Percentiles rank a stretch among this genome's conserved stretches.
These are phyloP conservation scores for Metrosideros polymorpha DNA, from an alignment of 441 rosid species.

Conservation along the genomic window DNA sequence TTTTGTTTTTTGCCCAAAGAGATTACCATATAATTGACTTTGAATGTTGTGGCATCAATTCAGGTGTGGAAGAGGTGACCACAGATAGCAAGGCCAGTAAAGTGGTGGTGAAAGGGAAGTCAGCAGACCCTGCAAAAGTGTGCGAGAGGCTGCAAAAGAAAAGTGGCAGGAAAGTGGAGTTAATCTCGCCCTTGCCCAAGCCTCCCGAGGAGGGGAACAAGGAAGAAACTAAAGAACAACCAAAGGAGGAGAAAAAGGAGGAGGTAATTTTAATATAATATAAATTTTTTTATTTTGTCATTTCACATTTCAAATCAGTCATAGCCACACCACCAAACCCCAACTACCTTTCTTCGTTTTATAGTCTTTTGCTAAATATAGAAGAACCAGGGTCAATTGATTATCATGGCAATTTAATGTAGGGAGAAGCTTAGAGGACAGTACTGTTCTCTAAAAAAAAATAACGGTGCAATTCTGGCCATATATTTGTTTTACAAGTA, in stretches of 20 bases:
- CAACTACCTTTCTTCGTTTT: background rate
- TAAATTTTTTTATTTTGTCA: background rate
- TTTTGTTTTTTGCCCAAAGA: background rate
- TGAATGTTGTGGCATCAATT: background rate
- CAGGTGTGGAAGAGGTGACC: slow-evolving; percentile 36
- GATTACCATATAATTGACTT: background rate
- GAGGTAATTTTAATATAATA: slow-evolving; percentile 36
- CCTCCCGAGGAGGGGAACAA: slow-evolving; percentile 14
- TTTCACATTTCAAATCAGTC: background rate
- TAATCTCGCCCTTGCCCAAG: slow-evolving; percentile 37
- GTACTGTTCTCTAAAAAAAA: too few relatives aligned
- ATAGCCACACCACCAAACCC: background rate
- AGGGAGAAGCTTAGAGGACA: too few relatives aligned
- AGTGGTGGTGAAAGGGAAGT: slow-evolving; percentile 47
- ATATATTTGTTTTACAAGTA: too few relatives aligned
- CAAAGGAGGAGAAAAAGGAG: slow-evolving; percentile 35
- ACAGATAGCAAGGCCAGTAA: slow-evolving; percentile 31
- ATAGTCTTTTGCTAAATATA: background rate
- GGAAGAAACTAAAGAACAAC: slow-evolving; percentile 9
- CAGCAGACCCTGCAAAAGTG: slow-evolving; percentile 34
- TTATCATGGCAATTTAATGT: background rate
- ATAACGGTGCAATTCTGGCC: too few relatives aligned
- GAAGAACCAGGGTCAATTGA: background rate
- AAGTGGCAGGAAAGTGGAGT: slow-evolving; percentile 39
- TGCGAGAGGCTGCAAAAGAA: slow-evolving; percentile 36